These are phyloP conservation scores for Skeletonema marinoi DNA, from an alignment of 108 stramenopile species.

Conservation along the genomic window DNA sequence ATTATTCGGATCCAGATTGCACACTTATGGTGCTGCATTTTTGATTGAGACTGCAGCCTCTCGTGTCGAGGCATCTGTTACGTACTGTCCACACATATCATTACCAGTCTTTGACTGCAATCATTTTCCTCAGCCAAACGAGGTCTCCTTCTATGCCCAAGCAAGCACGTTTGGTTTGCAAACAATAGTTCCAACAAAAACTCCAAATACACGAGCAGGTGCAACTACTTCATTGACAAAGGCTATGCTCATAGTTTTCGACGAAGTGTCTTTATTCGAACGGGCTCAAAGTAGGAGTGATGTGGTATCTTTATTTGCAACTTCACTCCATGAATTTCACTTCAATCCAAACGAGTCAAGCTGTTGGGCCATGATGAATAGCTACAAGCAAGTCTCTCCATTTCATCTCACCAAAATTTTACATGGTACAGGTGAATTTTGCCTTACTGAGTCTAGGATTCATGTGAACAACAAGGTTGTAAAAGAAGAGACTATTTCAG, in stretches of 20 bases:
- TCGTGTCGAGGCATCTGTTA: constrained; percentile 33
- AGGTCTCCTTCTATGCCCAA: constrained; percentile 24
- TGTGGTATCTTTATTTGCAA: constrained; percentile 11
- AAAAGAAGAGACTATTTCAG: constrained; percentile 25
- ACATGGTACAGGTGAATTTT: constrained; percentile 26
- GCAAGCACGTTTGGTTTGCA: not conserved
- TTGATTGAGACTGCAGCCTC: constrained; percentile 19
- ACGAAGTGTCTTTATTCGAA: constrained; percentile 26
- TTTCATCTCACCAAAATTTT: constrained; percentile 17
- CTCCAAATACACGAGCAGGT: not conserved
- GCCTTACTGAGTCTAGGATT: constrained; percentile 15
- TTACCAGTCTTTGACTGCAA: constrained; percentile 22
- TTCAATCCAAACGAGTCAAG: constrained; percentile 3
- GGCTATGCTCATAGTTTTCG: constrained; percentile 12
- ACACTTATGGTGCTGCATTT: not conserved
- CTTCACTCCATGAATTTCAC: constrained; percentile 27
- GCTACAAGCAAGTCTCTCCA: constrained; percentile 10
- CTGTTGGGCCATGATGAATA: constrained; percentile 30
- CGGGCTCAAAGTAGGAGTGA: not conserved
- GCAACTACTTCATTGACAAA: constrained; percentile 21
- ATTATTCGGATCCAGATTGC: constrained; percentile 24
- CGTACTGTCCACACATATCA: constrained; percentile 38
- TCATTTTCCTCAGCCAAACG: not conserved
- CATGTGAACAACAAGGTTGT: not conserved
- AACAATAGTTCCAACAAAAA: not conserved